A percentile compares a stretch with the other conserved stretches of the same genome.
Conservation (phyloP, 176 grass and related monocot genomes). For the Puccinellia tenuiflora region DNA sequence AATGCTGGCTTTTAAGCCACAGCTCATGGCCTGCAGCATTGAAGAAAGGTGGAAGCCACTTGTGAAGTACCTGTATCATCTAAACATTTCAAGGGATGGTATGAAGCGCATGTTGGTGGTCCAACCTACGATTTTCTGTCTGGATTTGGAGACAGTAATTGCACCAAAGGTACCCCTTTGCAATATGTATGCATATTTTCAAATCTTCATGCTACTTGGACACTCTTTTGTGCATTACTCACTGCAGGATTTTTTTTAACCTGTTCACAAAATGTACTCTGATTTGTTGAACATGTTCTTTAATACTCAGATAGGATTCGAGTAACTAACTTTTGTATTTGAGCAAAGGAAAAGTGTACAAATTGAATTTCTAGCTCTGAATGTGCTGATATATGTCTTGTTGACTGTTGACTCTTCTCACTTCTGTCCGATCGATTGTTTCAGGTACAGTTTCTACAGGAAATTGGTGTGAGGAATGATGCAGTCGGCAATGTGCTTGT, state of each 20-base stretch:
- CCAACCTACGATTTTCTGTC: constrained; percentile 85
- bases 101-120: constrained; percentile 88
- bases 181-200: background rate
- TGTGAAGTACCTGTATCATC: constrained; percentile 79
- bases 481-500: constrained; percentile 71
- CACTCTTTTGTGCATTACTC: background rate
- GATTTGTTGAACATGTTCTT: background rate
- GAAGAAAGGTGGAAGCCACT: constrained; percentile 95
- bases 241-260: background rate
- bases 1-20: constrained; percentile 83
- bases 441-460: constrained; percentile 82
- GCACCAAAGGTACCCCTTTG: constrained; percentile 66
- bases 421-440: background rate
- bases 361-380: background rate
- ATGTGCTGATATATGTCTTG: background rate
- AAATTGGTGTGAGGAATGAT: constrained; percentile 87
- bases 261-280: background rate
- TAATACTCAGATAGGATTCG: background rate
- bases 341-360: background rate
- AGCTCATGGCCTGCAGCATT: constrained; percentile 89
- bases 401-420: constrained; percentile 11
- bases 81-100: constrained; percentile 68
- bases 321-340: background rate
- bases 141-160: constrained; percentile 91
- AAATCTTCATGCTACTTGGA: background rate